Evolutionary conservation across 805 yeast species (phyloP).

Genomic region (Lipomyces kockii): DNA sequence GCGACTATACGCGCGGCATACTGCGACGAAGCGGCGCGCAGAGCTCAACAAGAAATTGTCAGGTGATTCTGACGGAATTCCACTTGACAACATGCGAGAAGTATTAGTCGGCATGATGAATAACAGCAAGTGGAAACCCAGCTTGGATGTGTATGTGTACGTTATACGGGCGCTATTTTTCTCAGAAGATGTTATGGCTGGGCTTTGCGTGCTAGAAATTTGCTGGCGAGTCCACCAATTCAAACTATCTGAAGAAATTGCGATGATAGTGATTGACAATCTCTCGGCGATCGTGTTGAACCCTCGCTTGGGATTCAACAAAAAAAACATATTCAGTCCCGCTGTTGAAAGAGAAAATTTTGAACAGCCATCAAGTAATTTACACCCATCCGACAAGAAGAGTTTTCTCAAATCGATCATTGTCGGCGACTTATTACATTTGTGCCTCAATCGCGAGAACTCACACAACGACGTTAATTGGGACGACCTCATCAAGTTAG

Average conservation of each 20-base stretch:
- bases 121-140: constrained; percentile 15
- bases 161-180: constrained; percentile 17
- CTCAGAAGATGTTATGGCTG: constrained; percentile 15
- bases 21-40: not conserved
- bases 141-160: constrained; percentile 4
- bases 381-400: not conserved
- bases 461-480: constrained; percentile 14
- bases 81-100: constrained; percentile 7
- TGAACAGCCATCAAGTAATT: not conserved
- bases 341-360: constrained; percentile 17
- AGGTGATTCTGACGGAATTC: not conserved
- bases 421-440: constrained; percentile 14
- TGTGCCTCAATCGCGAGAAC: not conserved
- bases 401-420: constrained; percentile 2
- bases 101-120: constrained; percentile 15
- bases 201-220: constrained; percentile 17
- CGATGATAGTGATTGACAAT: constrained; percentile 10
- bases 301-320: not conserved
- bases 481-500: constrained; percentile 19
- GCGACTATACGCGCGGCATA: not conserved
- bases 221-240: constrained; percentile 17
- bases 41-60: not conserved
- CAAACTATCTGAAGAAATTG: constrained; percentile 9
- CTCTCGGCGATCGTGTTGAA: constrained; percentile 8
- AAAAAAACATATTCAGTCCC: constrained; percentile 2